Percentiles rank a stretch among this genome's conserved stretches.
phyloP scores from a whole-genome alignment of 495 filamentous ascomycete species.

The Xanthoparmelia taractica region DNA sequence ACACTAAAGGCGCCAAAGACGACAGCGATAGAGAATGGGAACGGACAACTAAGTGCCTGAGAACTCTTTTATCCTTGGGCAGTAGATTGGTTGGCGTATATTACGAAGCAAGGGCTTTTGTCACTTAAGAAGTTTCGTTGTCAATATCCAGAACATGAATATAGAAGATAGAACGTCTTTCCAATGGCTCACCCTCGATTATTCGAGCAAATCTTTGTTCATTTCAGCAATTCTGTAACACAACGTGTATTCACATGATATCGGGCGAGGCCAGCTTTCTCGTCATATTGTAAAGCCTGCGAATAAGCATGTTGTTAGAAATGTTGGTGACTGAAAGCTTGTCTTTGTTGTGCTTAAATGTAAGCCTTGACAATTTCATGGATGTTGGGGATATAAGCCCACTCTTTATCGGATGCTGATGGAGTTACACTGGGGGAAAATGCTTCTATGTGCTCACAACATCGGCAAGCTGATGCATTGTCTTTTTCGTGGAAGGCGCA shows the following conservation, averaged over 20 bases:
- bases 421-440: neutral
- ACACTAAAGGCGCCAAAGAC: neutral
- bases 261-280: neutral
- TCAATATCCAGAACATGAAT: neutral
- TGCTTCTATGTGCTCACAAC: neutral
- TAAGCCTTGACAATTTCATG: no score
- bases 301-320: neutral
- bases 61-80: neutral
- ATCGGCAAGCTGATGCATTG: neutral
- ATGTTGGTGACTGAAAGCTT: neutral
- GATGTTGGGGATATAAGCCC: neutral
- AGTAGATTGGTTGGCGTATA: neutral
- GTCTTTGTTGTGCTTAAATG: neutral
- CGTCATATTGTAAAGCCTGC: neutral
- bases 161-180: conserved; percentile 1
- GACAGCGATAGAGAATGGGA: neutral
- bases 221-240: neutral
- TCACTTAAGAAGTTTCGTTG: neutral
- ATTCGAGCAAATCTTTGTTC: no score
- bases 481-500: neutral
- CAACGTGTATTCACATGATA: neutral
- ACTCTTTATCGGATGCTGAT: neutral
- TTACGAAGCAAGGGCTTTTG: neutral
- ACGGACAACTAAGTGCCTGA: neutral
- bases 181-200: neutral